Conservation (phyloP, 225 moss, liverwort and hornwort species). For the Neckera pumila region DNA sequence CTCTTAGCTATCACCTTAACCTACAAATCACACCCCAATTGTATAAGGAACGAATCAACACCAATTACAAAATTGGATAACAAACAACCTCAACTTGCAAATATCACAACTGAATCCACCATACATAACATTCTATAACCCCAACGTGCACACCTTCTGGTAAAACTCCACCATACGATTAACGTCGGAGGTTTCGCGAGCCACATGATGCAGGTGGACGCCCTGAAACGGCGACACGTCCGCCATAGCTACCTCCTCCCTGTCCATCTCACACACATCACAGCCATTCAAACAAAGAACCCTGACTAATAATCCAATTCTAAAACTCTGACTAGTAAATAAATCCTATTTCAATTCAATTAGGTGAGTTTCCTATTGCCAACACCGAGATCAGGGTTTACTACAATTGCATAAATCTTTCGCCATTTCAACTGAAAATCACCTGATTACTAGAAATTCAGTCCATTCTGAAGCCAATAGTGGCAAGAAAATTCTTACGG, state of each 20-base stretch:
- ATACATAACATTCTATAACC: not conserved
- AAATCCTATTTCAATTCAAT: not conserved
- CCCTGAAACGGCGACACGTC: slow-evolving; percentile 44
- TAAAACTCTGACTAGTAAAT: not conserved
- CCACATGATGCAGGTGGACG: slow-evolving; percentile 64
- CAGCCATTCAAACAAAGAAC: not conserved
- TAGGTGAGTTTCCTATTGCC: not conserved
- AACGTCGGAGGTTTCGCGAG: slow-evolving; percentile 79
- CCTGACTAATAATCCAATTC: not conserved
- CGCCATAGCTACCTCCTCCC: slow-evolving; percentile 18
- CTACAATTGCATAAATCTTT: not conserved
- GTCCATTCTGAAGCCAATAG: not conserved
- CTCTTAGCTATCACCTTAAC: not conserved
- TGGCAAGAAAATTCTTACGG: not conserved
- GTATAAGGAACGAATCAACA: not conserved
- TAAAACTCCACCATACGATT: slow-evolving; percentile 65
- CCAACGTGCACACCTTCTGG: slow-evolving; percentile 16
- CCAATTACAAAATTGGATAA: not conserved
- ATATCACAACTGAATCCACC: not conserved
- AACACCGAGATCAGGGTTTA: not conserved
- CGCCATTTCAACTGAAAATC: not conserved
- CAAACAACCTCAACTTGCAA: not conserved
- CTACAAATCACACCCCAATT: not conserved
- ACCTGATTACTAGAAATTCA: too few relatives aligned
- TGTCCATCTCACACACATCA: not conserved